Conservation (phyloP, 2,329 filamentous ascomycete genomes). For the Bipolaris cookei region DNA sequence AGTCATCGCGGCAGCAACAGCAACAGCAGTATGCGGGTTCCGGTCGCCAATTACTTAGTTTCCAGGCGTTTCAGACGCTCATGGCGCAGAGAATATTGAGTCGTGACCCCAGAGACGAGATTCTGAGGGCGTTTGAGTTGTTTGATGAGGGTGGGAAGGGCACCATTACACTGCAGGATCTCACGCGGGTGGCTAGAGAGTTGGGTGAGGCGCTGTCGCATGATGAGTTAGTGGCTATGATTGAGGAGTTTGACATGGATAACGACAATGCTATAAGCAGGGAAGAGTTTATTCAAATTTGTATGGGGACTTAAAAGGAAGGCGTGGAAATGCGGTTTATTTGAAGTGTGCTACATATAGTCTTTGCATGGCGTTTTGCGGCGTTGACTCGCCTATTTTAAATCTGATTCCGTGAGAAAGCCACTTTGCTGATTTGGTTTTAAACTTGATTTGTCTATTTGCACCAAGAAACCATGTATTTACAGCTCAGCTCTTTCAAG, state of each 20-base stretch:
- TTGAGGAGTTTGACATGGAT: constrained; percentile 96
- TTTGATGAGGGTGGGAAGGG: constrained; percentile 95
- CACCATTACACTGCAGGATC: constrained; percentile 84
- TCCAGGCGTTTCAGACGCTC: constrained; percentile 74
- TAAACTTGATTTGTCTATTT: constrained; percentile 36
- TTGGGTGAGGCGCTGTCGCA: constrained; percentile 92
- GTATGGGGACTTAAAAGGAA: constrained; percentile 52
- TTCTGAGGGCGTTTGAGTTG: constrained; percentile 85
- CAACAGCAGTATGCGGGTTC: constrained; percentile 32
- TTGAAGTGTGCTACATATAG: not conserved
- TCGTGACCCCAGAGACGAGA: constrained; percentile 89
- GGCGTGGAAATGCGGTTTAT: not conserved
- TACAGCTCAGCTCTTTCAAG: constrained; percentile 40
- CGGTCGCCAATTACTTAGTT: constrained; percentile 71
- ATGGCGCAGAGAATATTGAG: constrained; percentile 79
- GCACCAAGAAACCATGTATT: constrained; percentile 46
- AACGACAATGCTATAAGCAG: constrained; percentile 78
- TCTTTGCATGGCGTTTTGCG: constrained; percentile 9
- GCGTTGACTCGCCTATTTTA: constrained; percentile 7
- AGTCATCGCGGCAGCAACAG: constrained; percentile 3
- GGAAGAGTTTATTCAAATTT: constrained; percentile 72
- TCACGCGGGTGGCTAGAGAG: constrained; percentile 86
- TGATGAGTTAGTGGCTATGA: constrained; percentile 92
- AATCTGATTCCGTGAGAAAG: not conserved
- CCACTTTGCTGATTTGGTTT: constrained; percentile 8